phyloP scores from a whole-genome alignment of 352 stramenopile species.

The Phytophthora sansomeana region DNA sequence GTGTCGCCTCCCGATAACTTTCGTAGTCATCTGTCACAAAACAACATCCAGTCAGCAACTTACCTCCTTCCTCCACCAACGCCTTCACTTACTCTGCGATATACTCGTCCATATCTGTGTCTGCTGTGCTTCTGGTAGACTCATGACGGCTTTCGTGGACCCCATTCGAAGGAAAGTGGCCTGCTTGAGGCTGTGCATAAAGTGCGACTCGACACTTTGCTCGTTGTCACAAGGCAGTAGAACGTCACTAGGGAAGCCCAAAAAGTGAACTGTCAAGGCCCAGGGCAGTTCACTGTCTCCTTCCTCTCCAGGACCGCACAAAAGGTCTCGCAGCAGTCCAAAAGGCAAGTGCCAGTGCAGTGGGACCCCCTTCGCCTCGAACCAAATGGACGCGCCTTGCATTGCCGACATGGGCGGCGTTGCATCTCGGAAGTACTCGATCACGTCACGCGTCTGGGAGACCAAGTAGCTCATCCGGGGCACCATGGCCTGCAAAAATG shows the following conservation, averaged over 20 bases:
- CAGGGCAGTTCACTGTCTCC: conserved; percentile 53
- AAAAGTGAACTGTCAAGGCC: conserved; percentile 82
- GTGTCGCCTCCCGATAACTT: conserved; percentile 61
- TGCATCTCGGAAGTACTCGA: conserved; percentile 84
- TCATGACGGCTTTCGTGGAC: conserved; percentile 86
- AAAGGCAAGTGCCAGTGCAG: conserved; percentile 87
- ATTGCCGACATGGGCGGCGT: conserved; percentile 68
- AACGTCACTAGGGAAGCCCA: conserved; percentile 65
- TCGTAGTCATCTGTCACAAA: conserved; percentile 55
- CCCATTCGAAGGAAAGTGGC: conserved; percentile 75
- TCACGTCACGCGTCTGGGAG: conserved; percentile 71
- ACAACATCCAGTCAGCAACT: not conserved
- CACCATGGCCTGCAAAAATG: conserved; percentile 73
- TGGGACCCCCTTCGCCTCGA: conserved; percentile 62
- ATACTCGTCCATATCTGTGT: conserved; percentile 85
- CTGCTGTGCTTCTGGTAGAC: conserved; percentile 79
- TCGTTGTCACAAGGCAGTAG: conserved; percentile 83
- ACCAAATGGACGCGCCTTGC: conserved; percentile 72
- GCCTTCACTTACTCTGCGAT: conserved; percentile 54
- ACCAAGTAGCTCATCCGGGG: conserved; percentile 86
- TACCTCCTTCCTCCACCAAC: not conserved
- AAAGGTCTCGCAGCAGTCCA: conserved; percentile 72
- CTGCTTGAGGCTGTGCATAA: conserved; percentile 90
- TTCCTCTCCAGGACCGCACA: conserved; percentile 30
- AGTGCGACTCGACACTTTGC: conserved; percentile 78